Evolutionary conservation across 805 yeast genomes (phyloP), one percentile per base, ranked within the genome.

Genomic region (Millerago galiae): DNA sequence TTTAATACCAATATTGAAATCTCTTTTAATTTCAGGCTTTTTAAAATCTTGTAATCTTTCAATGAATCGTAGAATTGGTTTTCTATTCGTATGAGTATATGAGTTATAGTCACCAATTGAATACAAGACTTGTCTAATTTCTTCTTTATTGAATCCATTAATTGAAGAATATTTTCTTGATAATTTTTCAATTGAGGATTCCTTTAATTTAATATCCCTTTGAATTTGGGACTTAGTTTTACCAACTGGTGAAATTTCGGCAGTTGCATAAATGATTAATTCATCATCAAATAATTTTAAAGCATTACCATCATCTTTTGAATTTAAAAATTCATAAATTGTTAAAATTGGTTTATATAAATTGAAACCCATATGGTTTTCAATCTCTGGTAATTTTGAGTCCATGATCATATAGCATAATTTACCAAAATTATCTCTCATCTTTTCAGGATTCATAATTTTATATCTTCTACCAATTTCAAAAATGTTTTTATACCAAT

Each of bases 331-430:
- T 2, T 67, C 48, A 35, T 71, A 56, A 1, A 84, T 83, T 0
- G 91, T 84, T 45, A 72, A 69, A 41, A 85, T 73, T 0, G 93
- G 91, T 54, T 75, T 79, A 62, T 79, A 82, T 2, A 84, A 63
- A 59, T 84, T 87, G 59, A 84, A 85, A 47, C 81, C 91, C 81
- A 84, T 74, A 40, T 78, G 79, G 13, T 74, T 77, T 49, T 72
- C 75, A 45, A 84, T 75, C 51, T 83, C 88, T 0, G 88, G 83
- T 25, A 82, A 61, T 37, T 85, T 66, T 2, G 93, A 84, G 60
- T 84, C 95, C 93, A 85, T 84, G 30, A 83, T 79, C 84, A 84
- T 85, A 60, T 84, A 84, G 64, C 85, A 81, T 44, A 85, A 65
- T 54, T 84, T 83, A 36, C 95, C 95, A 59, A 79, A 85, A 5